Evolutionary conservation across 495 filamentous ascomycete genomes (phyloP).

Genomic region (Xylaria palmicola): DNA sequence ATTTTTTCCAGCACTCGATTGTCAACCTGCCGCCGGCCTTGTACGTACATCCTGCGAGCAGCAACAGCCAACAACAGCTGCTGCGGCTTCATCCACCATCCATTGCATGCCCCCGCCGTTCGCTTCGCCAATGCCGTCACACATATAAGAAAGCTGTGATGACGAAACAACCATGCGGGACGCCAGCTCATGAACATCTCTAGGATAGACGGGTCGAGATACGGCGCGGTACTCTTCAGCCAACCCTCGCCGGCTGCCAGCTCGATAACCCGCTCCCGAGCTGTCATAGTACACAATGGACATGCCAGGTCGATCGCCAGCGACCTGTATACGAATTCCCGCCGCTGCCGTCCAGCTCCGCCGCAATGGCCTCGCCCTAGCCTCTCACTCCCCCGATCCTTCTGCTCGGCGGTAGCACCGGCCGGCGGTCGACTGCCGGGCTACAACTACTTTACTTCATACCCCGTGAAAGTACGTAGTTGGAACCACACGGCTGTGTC

Average conservation of each 20-base stretch:
- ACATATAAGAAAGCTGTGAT: conserved; percentile 37
- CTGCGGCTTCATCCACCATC: neutral
- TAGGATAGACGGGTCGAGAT: conserved; percentile 53
- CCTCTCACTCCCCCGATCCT: conserved; percentile 3
- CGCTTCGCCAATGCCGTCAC: conserved; percentile 20
- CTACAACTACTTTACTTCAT: conserved; percentile 17
- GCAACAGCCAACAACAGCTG: neutral
- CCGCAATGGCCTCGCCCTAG: conserved; percentile 5
- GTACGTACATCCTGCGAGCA: neutral
- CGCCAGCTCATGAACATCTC: conserved; percentile 53
- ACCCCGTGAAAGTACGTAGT: conserved; percentile 11
- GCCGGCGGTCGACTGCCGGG: conserved; percentile 11
- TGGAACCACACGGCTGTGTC: conserved; percentile 21
- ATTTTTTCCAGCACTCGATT: neutral
- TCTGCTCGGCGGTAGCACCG: conserved; percentile 22
- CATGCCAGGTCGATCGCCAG: neutral
- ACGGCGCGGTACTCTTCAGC: conserved; percentile 46
- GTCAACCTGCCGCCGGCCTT: neutral
- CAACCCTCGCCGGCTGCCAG: conserved; percentile 33
- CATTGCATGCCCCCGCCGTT: conserved; percentile 1
- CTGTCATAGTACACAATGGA: conserved; percentile 16
- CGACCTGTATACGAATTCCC: conserved; percentile 3
- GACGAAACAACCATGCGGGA: conserved; percentile 44
- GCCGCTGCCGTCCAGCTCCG: neutral
- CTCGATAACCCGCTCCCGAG: conserved; percentile 12